These are phyloP conservation scores for Hypomontagnella monticulosa DNA, from an alignment of 495 filamentous ascomycete genomes.

Conservation along the genomic window DNA sequence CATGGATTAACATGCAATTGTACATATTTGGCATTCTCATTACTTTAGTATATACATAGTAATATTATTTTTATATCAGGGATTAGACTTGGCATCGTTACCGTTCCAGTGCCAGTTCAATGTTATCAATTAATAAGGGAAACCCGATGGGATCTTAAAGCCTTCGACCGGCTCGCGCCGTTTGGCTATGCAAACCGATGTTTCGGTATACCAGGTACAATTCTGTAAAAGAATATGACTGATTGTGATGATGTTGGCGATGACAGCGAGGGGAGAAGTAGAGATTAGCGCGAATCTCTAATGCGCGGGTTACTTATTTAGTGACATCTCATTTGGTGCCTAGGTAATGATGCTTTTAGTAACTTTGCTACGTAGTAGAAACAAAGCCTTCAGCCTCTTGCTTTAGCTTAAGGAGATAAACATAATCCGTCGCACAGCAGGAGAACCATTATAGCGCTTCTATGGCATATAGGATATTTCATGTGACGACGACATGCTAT, in stretches of 20 bases:
- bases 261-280: neutral
- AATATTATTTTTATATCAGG: slow-evolving; percentile 23
- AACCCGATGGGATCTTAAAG: neutral
- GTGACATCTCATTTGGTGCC: too few species aligned
- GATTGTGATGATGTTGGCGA: neutral
- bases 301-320: neutral
- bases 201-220: neutral
- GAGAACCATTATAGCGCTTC: slow-evolving; percentile 5
- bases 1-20: slow-evolving; percentile 8
- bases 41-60: neutral
- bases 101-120: slow-evolving; percentile 20
- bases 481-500: neutral
- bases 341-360: too few species aligned
- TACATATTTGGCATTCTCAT: too few species aligned
- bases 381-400: slow-evolving; percentile 14
- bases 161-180: slow-evolving; percentile 26
- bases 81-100: slow-evolving; percentile 17
- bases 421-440: slow-evolving; percentile 8
- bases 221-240: neutral
- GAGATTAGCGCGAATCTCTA: slow-evolving; percentile 1
- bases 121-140: neutral
- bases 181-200: neutral
- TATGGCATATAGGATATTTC: neutral
- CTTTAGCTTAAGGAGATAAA: neutral
- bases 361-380: too few species aligned